phyloP scores from a whole-genome alignment of 2,329 filamentous ascomycete genomes.

The Nothophaeocryptopus gaeumannii region DNA sequence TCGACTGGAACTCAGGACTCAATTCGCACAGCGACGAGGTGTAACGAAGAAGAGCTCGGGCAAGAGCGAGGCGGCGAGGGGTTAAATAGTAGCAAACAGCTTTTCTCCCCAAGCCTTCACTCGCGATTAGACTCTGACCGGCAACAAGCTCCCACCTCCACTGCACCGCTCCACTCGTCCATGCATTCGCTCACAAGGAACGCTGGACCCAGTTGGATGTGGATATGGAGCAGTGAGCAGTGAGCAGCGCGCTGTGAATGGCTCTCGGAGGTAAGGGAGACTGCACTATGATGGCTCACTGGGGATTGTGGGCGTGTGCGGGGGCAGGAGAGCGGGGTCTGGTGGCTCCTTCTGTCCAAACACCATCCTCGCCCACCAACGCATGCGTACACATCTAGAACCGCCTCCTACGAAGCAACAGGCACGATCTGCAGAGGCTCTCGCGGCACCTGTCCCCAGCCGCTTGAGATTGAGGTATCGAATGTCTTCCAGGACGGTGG shows the following conservation, averaged over 20 bases:
- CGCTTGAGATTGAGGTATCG: too few relatives aligned
- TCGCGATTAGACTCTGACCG: slow-evolving; percentile 16
- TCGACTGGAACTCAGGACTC: slow-evolving; percentile 16
- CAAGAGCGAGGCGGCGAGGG: slow-evolving; percentile 19
- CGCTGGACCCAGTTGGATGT: slow-evolving; percentile 14
- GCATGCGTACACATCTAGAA: neutral
- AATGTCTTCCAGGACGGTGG: neutral
- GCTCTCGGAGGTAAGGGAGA: slow-evolving; percentile 13
- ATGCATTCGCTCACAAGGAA: slow-evolving; percentile 25
- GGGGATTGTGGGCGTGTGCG: too few relatives aligned
- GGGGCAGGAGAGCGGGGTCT: too few relatives aligned
- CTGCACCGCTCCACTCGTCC: slow-evolving; percentile 25
- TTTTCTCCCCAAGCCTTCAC: neutral
- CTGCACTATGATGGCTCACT: neutral
- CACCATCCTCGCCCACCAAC: too few relatives aligned
- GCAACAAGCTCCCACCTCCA: slow-evolving; percentile 14
- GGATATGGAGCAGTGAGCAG: neutral
- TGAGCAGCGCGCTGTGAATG: slow-evolving; percentile 10
- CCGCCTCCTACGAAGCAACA: neutral
- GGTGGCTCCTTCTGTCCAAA: too few relatives aligned
- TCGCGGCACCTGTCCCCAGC: neutral
- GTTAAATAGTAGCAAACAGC: slow-evolving; percentile 23
- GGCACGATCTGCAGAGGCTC: slow-evolving; percentile 8
- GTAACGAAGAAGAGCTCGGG: slow-evolving; percentile 6
- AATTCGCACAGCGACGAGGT: slow-evolving; percentile 25